Base-by-base conservation (phyloP, 2,329 filamentous ascomycete species). In the Cercospora sp. region DNA sequence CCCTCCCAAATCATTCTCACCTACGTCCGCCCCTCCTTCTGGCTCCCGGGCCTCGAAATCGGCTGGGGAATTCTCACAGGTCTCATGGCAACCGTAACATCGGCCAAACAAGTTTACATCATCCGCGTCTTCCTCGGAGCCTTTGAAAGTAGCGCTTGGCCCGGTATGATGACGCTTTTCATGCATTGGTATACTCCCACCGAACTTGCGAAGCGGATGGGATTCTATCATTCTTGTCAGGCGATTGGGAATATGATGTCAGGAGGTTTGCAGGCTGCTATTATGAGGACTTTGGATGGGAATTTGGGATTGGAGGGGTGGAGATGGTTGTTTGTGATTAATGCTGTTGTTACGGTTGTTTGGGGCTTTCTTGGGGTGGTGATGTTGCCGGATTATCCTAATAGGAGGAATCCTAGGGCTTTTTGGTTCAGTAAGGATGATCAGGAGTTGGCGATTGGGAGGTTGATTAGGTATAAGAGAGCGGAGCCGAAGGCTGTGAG, bases 401-500 rank as follows among this genome's bases (percentile, higher is more conserved):
- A 78, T 57, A 75, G 75, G 28, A 65, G 72, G 37, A 75, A 77
- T 55, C 76, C 76, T 0, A 72, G 80, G 18, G 81, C 81, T 3
- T 79, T 82, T 68, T 85, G 83, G 83, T 84, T 85, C 72, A 81
- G 77, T 12, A 76, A 79, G 16, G 75, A 76, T 1, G 80, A 85
- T 64, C 79, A 78, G 5, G 76, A 78, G 53, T 76, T 84, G 51
- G 81, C 83, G 0, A 80, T 82, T 75, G 78, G 80, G 32, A 77
- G 83, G 3, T 75, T 85, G 1, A 78, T 79, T 51, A 79, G 83
- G 0, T 78, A 84, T 68, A 80, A 80, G 6, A 80, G 83, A 26
- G 80, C 81, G 8, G 83, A 84, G 65, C 80, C 82, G 0, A 83
- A 82, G 74, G 79, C 76, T 40, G 81, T 85, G 69, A 81, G 79